phyloP scores from a whole-genome alignment of 163 green algal species.

The Volvox carteri region DNA sequence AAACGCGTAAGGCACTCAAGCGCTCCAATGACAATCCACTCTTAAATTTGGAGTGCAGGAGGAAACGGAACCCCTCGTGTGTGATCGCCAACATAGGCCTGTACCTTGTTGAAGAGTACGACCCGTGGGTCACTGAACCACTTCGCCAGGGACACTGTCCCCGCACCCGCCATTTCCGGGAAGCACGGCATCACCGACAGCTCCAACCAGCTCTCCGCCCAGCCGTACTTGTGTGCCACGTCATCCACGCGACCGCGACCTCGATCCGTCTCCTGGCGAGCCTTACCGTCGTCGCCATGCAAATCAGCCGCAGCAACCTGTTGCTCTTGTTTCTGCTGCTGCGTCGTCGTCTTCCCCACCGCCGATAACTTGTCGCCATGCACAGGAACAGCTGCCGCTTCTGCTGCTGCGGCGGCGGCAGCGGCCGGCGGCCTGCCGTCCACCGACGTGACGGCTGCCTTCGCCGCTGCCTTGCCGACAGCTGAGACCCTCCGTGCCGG shows the following conservation, averaged over 20 bases:
- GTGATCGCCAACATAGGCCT: too few relatives aligned
- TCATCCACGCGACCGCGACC: too few relatives aligned
- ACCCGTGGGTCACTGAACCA: slow-evolving; percentile 54
- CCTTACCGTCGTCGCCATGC: too few relatives aligned
- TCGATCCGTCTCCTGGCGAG: neutral
- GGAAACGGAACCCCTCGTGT: too few relatives aligned
- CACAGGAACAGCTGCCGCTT: too few relatives aligned
- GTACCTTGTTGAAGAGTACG: slow-evolving; percentile 53
- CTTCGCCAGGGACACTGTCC: slow-evolving; percentile 13
- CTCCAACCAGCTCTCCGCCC: slow-evolving; percentile 54
- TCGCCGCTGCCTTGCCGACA: neutral
- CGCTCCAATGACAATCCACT: too few relatives aligned
- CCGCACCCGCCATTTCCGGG: slow-evolving; percentile 19
- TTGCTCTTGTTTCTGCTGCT: neutral
- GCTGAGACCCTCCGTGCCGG: neutral
- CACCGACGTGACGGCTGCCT: neutral
- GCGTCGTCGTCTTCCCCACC: neutral
- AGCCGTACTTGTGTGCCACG: slow-evolving; percentile 27
- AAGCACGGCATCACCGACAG: slow-evolving; percentile 53
- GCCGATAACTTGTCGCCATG: neutral
- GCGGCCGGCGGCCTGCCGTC: neutral
- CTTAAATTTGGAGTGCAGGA: too few relatives aligned
- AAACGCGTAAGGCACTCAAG: too few relatives aligned
- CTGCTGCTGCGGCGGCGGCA: neutral
- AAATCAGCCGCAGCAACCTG: neutral